Evolutionary conservation across 768 basidiomycete genomes (phyloP).

Genomic region (Crepidotus variabilis): DNA sequence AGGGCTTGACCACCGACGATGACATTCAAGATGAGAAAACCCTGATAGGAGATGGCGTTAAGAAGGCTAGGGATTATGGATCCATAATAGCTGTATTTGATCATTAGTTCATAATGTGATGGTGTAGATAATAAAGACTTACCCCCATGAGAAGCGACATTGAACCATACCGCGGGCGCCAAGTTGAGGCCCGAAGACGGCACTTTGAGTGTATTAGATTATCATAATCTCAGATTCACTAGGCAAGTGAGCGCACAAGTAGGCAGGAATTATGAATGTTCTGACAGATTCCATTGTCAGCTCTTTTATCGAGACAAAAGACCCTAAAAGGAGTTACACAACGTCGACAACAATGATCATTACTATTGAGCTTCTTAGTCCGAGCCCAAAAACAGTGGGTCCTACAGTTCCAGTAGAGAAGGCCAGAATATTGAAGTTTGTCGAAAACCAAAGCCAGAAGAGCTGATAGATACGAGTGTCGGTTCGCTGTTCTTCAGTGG

Average conservation of each 20-base stretch:
- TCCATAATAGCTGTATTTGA: conserved; percentile 46
- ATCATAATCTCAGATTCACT: neutral
- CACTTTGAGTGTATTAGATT: conserved; percentile 20
- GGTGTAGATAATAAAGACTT: neutral
- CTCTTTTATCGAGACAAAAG: neutral
- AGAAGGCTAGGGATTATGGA: conserved; percentile 47
- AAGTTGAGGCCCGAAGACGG: conserved; percentile 74
- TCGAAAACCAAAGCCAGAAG: conserved; percentile 72
- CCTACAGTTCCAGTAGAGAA: conserved; percentile 64
- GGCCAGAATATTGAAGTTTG: conserved; percentile 63
- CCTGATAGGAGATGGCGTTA: conserved; percentile 57
- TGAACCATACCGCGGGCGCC: conserved; percentile 80
- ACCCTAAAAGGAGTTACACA: too few relatives aligned
- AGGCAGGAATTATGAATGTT: conserved; percentile 51
- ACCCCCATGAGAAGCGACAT: conserved; percentile 37
- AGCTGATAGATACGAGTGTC: conserved; percentile 62
- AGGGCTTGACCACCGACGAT: conserved; percentile 71
- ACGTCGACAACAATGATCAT: conserved; percentile 39
- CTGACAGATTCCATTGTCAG: conserved; percentile 11
- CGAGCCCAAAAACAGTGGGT: conserved; percentile 52
- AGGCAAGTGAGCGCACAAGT: conserved; percentile 40
- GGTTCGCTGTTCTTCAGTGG: conserved; percentile 41
- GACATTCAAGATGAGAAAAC: conserved; percentile 62
- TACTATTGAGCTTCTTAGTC: conserved; percentile 47
- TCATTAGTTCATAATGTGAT: neutral